Conservation (phyloP, 2,329 filamentous ascomycete genomes). For the Cladorrhinum sp. region DNA sequence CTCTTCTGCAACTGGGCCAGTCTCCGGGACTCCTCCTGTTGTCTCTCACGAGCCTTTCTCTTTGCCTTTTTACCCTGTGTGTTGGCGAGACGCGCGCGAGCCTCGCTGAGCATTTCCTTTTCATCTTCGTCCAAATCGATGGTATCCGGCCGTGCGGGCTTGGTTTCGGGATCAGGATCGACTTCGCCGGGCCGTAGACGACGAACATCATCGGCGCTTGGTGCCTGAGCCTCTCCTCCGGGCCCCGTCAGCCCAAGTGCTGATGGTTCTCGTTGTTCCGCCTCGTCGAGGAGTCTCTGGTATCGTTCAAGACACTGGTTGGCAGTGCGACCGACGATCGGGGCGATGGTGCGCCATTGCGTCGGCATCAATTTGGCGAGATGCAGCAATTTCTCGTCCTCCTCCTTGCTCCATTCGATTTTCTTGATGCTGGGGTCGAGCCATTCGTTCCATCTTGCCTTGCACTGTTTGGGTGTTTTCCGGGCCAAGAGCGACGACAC, state of each 20-base stretch:
- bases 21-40: constrained; percentile 89
- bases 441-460: constrained; percentile 98
- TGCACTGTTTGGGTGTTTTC: constrained; percentile 98
- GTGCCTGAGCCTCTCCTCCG: constrained; percentile 81
- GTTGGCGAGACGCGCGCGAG: constrained; percentile 91
- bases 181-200: constrained; percentile 86
- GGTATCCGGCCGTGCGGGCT: constrained; percentile 91
- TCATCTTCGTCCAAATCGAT: constrained; percentile 98
- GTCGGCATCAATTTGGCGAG: constrained; percentile 98
- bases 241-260: constrained; percentile 81
- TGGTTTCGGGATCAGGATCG: constrained; percentile 95
- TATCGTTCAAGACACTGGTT: constrained; percentile 97
- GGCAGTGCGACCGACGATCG: constrained; percentile 91
- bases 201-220: constrained; percentile 88
- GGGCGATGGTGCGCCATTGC: constrained; percentile 97
- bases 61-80: constrained; percentile 99
- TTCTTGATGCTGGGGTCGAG: constrained; percentile 96
- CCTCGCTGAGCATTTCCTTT: constrained; percentile 99
- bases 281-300: constrained; percentile 93
- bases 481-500: constrained; percentile 94
- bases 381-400: constrained; percentile 95
- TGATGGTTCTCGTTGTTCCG: constrained; percentile 80
- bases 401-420: constrained; percentile 98
- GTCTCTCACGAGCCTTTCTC: constrained; percentile 90
- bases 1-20: constrained; percentile 91